phyloP scores from a whole-genome alignment of 2,329 filamentous ascomycete species.

The Diplocarpon rosae region DNA sequence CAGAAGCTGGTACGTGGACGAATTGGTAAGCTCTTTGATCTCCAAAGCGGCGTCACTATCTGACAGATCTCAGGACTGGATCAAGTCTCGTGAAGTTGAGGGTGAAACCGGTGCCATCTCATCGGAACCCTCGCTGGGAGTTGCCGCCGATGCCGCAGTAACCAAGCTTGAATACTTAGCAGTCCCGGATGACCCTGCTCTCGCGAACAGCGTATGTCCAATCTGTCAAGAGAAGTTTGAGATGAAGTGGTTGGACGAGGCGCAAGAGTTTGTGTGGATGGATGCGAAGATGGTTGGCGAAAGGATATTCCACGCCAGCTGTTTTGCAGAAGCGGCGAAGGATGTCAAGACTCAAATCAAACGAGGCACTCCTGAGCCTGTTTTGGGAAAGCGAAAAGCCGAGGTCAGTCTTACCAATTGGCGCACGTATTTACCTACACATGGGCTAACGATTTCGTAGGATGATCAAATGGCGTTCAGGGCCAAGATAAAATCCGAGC shows the following conservation, averaged over 20 bases:
- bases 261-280: constrained; percentile 94
- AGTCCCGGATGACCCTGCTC: constrained; percentile 67
- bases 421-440: neutral
- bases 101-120: constrained; percentile 42
- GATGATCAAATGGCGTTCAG: constrained; percentile 23
- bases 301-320: constrained; percentile 81
- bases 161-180: constrained; percentile 59
- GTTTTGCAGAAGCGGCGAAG: constrained; percentile 70
- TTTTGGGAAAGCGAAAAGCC: constrained; percentile 65
- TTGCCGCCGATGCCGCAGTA: constrained; percentile 27
- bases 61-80: constrained; percentile 61
- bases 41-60: neutral
- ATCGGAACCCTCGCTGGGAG: constrained; percentile 27
- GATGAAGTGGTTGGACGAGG: constrained; percentile 82
- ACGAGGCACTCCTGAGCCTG: constrained; percentile 49
- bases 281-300: constrained; percentile 71
- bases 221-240: constrained; percentile 96
- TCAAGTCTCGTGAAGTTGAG: constrained; percentile 69
- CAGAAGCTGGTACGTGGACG: constrained; percentile 89
- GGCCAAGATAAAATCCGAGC: constrained; percentile 25
- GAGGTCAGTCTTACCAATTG: constrained; percentile 35
- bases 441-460: constrained; percentile 12
- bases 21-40: constrained; percentile 47
- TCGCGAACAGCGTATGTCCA: constrained; percentile 70
- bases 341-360: constrained; percentile 40